Base-by-base conservation (phyloP, 345 rosid genomes). In the Populus euphratica region DNA sequence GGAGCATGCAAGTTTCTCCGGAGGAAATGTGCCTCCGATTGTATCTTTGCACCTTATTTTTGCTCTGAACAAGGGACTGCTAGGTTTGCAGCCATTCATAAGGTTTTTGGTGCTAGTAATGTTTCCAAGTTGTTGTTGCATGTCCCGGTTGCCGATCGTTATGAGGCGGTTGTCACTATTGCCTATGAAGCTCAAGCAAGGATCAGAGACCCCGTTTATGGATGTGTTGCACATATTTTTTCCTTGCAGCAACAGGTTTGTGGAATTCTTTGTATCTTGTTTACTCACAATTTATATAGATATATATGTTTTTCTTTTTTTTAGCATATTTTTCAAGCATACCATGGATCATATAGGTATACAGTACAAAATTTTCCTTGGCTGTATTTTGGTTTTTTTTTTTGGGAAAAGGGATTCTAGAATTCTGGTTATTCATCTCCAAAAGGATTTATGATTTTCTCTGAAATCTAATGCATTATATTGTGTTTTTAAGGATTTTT, bases 1-100 rank as follows among this genome's bases (percentile, higher is more conserved):
- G 96, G 96, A 25, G 93, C 96, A 39, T 91, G 96, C 91, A 91
- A 91, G 85, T 91, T 91, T 68, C 88, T 91, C 63, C 73, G 93
- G 41, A 74, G 93, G 75, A 91, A 91, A 86, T 91, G 96, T 23
- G 88, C 92, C 0, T 69, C 87, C 23, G 92, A 88, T 76, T 91
- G 96, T 75, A 73, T 91, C 1, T 91, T 91, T 61, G 96, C 96
- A 1, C 96, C 96, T 2, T 90, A 91, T 73, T 91, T 91, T 69
- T 80, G 87, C 84, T 85, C 96, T 20, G 93, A 91, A 31, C 92
- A 89, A 79, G 96, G 96, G 1, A 86, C 91, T 5, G 89, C 90
- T 0, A 70, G 89, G 44, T 91, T 91, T 78, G 93, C 93, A 0
- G 93, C 96, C 65, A 86, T 90, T 69, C 96, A 91, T 68, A 91